Evolutionary conservation across 2,329 filamentous ascomycete genomes (phyloP).

Genomic region (Aspergillus transmontanensis): DNA sequence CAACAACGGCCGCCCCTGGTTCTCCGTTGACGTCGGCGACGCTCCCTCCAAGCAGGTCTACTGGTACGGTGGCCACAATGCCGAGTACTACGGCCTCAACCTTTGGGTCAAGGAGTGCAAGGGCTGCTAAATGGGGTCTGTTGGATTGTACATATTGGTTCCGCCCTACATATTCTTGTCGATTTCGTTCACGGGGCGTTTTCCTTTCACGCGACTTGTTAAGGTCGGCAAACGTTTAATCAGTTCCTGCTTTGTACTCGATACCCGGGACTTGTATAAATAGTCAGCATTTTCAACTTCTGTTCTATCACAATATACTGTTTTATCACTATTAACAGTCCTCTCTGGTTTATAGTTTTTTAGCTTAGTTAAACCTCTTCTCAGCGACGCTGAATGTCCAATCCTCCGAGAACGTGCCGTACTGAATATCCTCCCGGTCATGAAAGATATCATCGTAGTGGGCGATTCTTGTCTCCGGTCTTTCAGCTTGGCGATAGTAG

Average conservation of each 20-base stretch:
- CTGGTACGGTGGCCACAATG: constrained; percentile 30
- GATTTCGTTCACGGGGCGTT: neutral
- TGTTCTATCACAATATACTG: neutral
- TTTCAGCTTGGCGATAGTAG: constrained; percentile 33
- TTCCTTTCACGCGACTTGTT: neutral
- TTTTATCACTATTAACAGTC: neutral
- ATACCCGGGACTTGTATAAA: neutral
- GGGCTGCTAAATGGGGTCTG: constrained; percentile 17
- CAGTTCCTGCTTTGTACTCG: neutral
- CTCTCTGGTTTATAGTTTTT: neutral
- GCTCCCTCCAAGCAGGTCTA: constrained; percentile 25
- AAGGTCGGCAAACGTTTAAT: neutral
- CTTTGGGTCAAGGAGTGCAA: constrained; percentile 32
- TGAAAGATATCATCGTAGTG: constrained; percentile 37
- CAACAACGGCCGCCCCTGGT: constrained; percentile 28
- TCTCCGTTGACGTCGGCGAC: constrained; percentile 28
- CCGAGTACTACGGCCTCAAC: constrained; percentile 20
- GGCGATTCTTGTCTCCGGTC: constrained; percentile 29
- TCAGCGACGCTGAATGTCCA: constrained; percentile 29
- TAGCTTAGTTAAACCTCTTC: neutral
- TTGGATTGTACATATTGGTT: neutral
- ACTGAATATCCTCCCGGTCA: constrained; percentile 28
- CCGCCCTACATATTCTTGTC: neutral
- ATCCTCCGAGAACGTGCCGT: constrained; percentile 28
- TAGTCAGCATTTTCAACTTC: neutral